Percentiles rank a stretch among this genome's conserved stretches.
These are phyloP conservation scores for Dillenia turbinata DNA, from an alignment of 164 flowering plant genomes.

Conservation along the genomic window DNA sequence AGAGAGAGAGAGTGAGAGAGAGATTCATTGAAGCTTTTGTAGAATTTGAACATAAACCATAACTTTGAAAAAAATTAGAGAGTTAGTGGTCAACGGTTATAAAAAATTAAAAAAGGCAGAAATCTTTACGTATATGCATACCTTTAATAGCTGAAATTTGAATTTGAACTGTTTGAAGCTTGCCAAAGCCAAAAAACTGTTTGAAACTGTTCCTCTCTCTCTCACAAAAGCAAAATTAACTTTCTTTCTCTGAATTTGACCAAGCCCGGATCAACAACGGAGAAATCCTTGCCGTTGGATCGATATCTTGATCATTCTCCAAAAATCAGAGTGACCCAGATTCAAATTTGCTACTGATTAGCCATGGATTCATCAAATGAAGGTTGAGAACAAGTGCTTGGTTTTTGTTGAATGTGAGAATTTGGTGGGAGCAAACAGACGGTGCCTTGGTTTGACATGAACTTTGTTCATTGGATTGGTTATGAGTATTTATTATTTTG, in stretches of 20 bases:
- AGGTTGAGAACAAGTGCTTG: no score
- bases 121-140: conserved; percentile 29
- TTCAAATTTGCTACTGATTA: no score
- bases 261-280: background rate
- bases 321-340: no score
- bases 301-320: no score
- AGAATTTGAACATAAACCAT: background rate
- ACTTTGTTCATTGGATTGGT: no score
- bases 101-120: conserved; percentile 22
- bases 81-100: background rate
- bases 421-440: no score
- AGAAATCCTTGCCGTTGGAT: conserved; percentile 9
- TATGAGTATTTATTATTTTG: no score
- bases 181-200: conserved; percentile 15
- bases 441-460: no score
- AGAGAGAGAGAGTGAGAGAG: background rate
- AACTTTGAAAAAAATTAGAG: conserved; percentile 3
- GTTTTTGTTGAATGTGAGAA: no score
- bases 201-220: conserved; percentile 48
- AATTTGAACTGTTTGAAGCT: conserved; percentile 24
- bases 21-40: no score
- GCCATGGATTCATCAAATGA: no score
- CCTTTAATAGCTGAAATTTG: conserved; percentile 32
- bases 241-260: conserved; percentile 3
- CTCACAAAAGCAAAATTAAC: conserved; percentile 5